Base-by-base conservation (phyloP, 495 filamentous ascomycete species). In the Daldinia vernicosa region DNA sequence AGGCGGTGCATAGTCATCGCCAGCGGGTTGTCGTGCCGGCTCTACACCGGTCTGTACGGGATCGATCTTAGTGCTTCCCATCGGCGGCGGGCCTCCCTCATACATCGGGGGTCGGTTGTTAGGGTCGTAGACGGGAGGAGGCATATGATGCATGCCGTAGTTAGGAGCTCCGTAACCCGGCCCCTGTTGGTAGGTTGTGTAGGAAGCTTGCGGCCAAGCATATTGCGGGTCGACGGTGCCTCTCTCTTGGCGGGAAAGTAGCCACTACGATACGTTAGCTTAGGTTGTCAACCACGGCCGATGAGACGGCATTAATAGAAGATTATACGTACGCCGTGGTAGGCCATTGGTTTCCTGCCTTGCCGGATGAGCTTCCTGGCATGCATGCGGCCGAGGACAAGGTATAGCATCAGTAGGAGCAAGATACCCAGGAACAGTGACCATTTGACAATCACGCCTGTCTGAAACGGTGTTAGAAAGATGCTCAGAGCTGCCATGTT, bases 381-480 rank as follows among this genome's bases (percentile, higher is more conserved):
- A 76, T 94, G 92, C 67, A 88, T 84, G 68, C 87, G 86, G 70
- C 88, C 88, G 35, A 88, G 75, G 32, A 92, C 73, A 71, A 89
- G 80, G 64, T 86, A 82, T 28, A 87, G 74, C 69, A 85, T 68
- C 62, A 89, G 74, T 40, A 89, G 37, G 32, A 85, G 47, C 26
- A 88, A 76, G 54, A 84, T 58, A 53, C 79, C 84, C 64, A 90
- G 84, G 75, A 93, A 86, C 47, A 93, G 76, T 30, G 83, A 83
- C 86, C 89, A 94, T 78, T 92, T 92, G 70, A 92, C 78, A 60
- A 88, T 88, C 53, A 84, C 74, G 45, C 86, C 90, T 27, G 80
- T 83, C 89, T 91, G 63, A 53, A 37, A 64, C 17, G 1, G 11
- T n/a, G 54, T 70, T 61, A 71, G 72, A 1, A 28, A 61, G 14